Percentiles rank a stretch among this genome's conserved stretches.
phyloP scores from a whole-genome alignment of 148 eudicot genomes.

The Drosera capensis region DNA sequence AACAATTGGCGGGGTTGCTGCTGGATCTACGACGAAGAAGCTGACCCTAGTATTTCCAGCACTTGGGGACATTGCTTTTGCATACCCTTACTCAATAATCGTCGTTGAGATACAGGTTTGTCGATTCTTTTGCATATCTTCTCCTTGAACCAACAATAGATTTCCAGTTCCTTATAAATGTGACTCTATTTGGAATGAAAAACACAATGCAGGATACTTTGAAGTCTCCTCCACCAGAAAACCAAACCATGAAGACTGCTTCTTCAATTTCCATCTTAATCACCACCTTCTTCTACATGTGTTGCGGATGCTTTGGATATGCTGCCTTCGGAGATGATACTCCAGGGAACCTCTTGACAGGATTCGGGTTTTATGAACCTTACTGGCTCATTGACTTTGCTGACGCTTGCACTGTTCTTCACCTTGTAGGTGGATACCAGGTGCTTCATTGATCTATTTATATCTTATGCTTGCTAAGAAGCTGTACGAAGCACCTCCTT shows the following conservation, averaged over 20 bases:
- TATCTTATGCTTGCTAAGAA: too few species aligned
- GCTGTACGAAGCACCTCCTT: too few species aligned
- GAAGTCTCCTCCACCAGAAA: slow-evolving; percentile 55
- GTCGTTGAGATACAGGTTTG: slow-evolving; percentile 43
- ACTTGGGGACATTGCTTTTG: slow-evolving; percentile 54
- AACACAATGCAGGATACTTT: slow-evolving; percentile 34
- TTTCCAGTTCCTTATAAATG: too few species aligned
- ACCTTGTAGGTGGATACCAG: slow-evolving; percentile 84
- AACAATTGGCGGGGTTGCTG: slow-evolving; percentile 29
- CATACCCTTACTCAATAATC: slow-evolving; percentile 32
- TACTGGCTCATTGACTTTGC: too few species aligned
- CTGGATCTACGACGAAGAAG: slow-evolving; percentile 15
- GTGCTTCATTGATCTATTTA: slow-evolving; percentile 15
- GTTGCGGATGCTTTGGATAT: slow-evolving; percentile 83
- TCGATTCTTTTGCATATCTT: too few species aligned
- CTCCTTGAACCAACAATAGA: too few species aligned
- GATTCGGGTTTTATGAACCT: slow-evolving; percentile 77
- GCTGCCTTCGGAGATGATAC: slow-evolving; percentile 74
- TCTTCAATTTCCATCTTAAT: slow-evolving; percentile 27
- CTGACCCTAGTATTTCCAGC: slow-evolving; percentile 32
- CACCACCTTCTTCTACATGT: slow-evolving; percentile 64
- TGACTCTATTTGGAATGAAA: too few species aligned
- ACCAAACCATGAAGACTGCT: slow-evolving; percentile 56
- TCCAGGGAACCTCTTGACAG: slow-evolving; percentile 82
- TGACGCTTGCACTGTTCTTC: slow-evolving; percentile 70